These are phyloP conservation scores for Manihot esculenta DNA, from an alignment of 441 rosid genomes.

Conservation along the genomic window DNA sequence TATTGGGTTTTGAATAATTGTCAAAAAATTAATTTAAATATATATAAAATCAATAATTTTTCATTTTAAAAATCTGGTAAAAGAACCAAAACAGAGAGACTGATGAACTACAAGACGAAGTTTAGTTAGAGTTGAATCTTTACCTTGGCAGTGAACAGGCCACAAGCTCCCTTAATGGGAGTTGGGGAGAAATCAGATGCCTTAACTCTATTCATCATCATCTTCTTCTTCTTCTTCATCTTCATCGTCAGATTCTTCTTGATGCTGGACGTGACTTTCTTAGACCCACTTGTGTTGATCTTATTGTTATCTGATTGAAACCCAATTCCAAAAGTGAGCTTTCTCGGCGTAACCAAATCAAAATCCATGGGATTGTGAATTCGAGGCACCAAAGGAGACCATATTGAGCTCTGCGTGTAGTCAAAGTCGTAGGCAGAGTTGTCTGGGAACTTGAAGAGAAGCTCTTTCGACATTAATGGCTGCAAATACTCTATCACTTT, in stretches of 20 bases:
- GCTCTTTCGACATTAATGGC: slow-evolving; percentile 66
- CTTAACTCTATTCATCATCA: slow-evolving; percentile 22
- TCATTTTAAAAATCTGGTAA: no score
- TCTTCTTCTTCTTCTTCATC: slow-evolving; percentile 15
- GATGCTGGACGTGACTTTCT: slow-evolving; percentile 20
- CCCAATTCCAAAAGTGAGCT: slow-evolving; percentile 29
- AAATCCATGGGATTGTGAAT: slow-evolving; percentile 41
- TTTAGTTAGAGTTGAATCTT: not conserved
- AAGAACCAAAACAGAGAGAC: not conserved
- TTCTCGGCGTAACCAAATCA: slow-evolving; percentile 34
- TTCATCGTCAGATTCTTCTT: slow-evolving; percentile 25
- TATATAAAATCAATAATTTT: no score
- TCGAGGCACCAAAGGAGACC: slow-evolving; percentile 84
- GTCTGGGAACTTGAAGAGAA: slow-evolving; percentile 78
- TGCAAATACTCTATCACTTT: slow-evolving; percentile 72
- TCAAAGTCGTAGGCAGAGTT: slow-evolving; percentile 68
- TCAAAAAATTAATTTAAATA: no score
- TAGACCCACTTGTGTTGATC: slow-evolving; percentile 9
- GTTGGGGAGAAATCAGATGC: slow-evolving; percentile 37
- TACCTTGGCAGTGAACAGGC: slow-evolving; percentile 49
- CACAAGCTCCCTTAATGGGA: slow-evolving; percentile 40
- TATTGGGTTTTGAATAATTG: no score
- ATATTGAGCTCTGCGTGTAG: slow-evolving; percentile 75
- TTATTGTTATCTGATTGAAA: slow-evolving; percentile 25
- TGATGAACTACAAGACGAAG: not conserved